A percentile compares a stretch with the other conserved stretches of the same genome.
Conservation (phyloP, 2,329 filamentous ascomycete genomes). For the Phyllosticta paracitricarpa region DNA sequence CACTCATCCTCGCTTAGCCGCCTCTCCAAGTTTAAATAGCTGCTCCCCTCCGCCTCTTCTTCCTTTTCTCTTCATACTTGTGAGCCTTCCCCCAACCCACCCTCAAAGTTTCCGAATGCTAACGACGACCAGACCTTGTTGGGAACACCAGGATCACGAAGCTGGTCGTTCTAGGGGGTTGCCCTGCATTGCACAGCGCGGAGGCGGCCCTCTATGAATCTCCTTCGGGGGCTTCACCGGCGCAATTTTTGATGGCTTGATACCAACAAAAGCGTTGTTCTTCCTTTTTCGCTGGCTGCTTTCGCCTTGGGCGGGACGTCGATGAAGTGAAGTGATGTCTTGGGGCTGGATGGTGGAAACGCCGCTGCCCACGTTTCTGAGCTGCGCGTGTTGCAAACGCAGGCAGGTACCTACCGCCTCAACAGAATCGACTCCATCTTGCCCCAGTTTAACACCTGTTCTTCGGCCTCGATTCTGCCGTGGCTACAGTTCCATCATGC, state of each 20-base stretch:
- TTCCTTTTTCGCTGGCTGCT: conserved; percentile 5
- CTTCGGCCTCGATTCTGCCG: too few species aligned
- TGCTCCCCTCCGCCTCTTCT: neutral
- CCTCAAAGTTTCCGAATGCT: neutral
- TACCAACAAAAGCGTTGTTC: neutral
- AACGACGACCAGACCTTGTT: conserved; percentile 17
- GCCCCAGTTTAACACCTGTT: too few species aligned
- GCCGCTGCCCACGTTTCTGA: too few species aligned
- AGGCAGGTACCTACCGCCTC: too few species aligned
- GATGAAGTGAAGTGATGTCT: neutral
- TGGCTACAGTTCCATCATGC: too few species aligned
- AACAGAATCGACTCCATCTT: too few species aligned
- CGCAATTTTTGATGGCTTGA: conserved; percentile 16
- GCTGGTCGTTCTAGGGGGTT: conserved; percentile 17
- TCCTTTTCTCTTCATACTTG: neutral
- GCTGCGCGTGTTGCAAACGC: too few species aligned
- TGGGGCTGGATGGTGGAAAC: too few species aligned
- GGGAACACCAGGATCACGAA: conserved; percentile 20
- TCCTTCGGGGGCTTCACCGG: conserved; percentile 25
- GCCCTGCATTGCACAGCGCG: conserved; percentile 28
- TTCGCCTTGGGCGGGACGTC: conserved; percentile 2
- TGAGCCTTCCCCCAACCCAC: too few species aligned
- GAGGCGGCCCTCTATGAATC: conserved; percentile 21
- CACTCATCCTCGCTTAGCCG: neutral
- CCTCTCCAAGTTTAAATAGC: neutral